Evolutionary conservation across 805 yeast genomes (phyloP), one percentile per base, ranked within the genome.

Genomic region (Huiozyma sinensis): DNA sequence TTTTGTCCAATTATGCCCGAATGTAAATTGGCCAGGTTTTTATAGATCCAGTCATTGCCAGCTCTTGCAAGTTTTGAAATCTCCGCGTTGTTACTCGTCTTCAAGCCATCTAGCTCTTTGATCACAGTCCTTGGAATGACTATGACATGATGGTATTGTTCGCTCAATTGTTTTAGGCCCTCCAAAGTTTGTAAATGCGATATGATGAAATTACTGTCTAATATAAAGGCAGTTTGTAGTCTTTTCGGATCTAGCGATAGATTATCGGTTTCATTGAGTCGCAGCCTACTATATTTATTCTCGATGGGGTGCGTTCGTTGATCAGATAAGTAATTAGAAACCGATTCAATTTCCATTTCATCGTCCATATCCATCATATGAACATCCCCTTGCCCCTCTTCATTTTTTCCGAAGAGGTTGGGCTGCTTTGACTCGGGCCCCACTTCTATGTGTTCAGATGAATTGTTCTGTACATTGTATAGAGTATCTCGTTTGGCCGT

Each of bases 191-290:
- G 60, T 38, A 86, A 60, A 56, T 87, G 88, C 1, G 87, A 75
- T 3, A 89, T 62, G 10, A 85, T 67, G 56, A 89, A 85, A 56
- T 89, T 89, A 2, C 97, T 89, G 57, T 89, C 97, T 0, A 86
- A 67, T 0, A 88, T 79, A 47, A 87, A 64, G 17, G 67, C 64
- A 9, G 77, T 61, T 13, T 42, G 44, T 30, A 33, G 29, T 9
- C 29, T 37, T 1, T 45, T 29, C 3, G 42, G 34, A 13, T 13
- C 35, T 11, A 29, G 7, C 4, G 17, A n/a, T 9, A 28, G 6
- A 12, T n/a, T 37, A 11, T 31, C 29, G 12, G 29, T 28, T n/a
- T 38, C 28, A 17, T 17, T 17, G 4, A 17, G 24, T 17, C 24
- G 2, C 24, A 17, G 4, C 24, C 24, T 17, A 17, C 24, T 17